Conservation (phyloP, 2,329 filamentous ascomycete genomes). For the Ambrosiella cleistominuta region DNA sequence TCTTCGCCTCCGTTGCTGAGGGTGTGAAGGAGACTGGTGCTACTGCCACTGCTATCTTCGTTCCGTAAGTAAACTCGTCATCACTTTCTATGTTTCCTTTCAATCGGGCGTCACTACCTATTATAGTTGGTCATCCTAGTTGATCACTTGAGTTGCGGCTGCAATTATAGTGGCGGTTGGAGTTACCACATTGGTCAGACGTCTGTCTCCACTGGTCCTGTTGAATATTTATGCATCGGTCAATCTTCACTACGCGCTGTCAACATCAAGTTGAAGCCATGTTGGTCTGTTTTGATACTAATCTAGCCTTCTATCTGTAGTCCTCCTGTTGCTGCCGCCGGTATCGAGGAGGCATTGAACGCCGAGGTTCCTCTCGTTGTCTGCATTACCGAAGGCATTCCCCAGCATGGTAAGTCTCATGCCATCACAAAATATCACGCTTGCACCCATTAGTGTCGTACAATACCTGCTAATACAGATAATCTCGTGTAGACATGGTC, state of each 20-base stretch:
- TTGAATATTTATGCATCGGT: no score
- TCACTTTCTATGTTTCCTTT: background rate
- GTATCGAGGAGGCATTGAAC: constrained; percentile 90
- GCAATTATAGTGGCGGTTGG: background rate
- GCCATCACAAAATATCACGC: background rate
- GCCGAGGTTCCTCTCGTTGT: constrained; percentile 91
- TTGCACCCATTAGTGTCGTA: background rate
- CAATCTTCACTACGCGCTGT: background rate
- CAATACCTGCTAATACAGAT: background rate
- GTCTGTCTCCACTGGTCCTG: background rate
- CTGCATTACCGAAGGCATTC: constrained; percentile 96
- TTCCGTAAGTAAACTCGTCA: constrained; percentile 46
- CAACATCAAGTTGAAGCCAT: background rate
- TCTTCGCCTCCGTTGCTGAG: constrained; percentile 78
- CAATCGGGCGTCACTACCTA: background rate
- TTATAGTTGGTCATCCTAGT: background rate
- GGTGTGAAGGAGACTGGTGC: constrained; percentile 82
- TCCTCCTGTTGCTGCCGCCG: constrained; percentile 74
- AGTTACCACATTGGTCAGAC: constrained; percentile 2
- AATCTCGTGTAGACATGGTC: constrained; percentile 61
- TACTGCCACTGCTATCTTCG: constrained; percentile 85
- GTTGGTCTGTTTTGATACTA: background rate
- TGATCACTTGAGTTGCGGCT: background rate
- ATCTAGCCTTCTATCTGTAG: constrained; percentile 26
- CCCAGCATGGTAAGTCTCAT: constrained; percentile 62